Evolutionary conservation across 2,329 filamentous ascomycete genomes (phyloP).

Genomic region (Botrytis deweyae): DNA sequence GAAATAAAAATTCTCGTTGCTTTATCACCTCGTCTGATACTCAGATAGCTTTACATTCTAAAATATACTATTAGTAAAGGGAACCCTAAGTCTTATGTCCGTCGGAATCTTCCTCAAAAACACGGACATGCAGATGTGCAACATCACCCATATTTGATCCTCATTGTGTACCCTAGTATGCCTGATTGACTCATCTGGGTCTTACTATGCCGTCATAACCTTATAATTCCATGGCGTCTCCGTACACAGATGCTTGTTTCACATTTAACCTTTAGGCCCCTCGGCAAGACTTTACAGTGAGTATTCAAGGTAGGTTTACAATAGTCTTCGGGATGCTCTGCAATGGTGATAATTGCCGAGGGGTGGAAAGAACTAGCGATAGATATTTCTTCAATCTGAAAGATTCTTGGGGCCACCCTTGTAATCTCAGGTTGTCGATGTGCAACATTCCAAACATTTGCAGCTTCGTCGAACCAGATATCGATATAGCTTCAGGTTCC

Average conservation of each 20-base stretch:
- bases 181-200: background rate
- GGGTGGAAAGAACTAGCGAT: background rate
- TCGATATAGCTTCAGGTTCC: background rate
- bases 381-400: background rate
- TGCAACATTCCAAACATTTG: background rate
- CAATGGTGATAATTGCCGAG: background rate
- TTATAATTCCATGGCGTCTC: background rate
- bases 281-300: background rate
- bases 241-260: background rate
- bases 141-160: background rate
- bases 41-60: background rate
- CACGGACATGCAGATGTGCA: background rate
- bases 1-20: background rate
- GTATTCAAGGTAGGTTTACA: background rate
- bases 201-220: background rate
- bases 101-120: background rate
- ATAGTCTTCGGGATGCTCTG: background rate
- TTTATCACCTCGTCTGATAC: background rate
- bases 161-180: background rate
- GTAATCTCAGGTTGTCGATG: background rate
- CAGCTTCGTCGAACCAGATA: background rate
- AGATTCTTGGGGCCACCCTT: background rate
- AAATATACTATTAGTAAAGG: rapidly evolving
- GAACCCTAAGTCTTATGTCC: background rate
- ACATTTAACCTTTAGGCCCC: background rate